These are phyloP conservation scores for Solanum lycopersicoides DNA, from an alignment of 257 asterid species.

Conservation along the genomic window DNA sequence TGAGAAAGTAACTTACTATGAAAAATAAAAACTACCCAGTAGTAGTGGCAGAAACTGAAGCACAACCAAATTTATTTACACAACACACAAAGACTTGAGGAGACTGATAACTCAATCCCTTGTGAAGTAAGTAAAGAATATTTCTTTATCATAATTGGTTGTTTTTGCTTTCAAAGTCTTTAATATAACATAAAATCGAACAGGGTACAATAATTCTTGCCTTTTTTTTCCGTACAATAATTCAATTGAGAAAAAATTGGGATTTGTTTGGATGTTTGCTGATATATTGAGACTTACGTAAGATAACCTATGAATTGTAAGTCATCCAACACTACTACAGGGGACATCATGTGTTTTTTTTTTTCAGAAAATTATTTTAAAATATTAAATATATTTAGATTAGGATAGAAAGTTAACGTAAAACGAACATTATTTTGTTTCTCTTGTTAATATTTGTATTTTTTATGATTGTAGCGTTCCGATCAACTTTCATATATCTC, in stretches of 20 bases:
- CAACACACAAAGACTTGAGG: not conserved
- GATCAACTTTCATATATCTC: rapidly evolving
- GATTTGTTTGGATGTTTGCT: not conserved
- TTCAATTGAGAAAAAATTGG: not conserved
- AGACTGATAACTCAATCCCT: not conserved
- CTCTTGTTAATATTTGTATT: too few species aligned
- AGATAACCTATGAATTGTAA: not conserved
- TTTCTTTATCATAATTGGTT: not conserved
- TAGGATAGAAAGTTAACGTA: too few species aligned
- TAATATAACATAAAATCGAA: not conserved
- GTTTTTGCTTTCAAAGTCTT: not conserved
- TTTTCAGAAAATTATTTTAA: too few species aligned
- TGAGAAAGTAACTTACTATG: not conserved
- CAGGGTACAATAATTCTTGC: not conserved
- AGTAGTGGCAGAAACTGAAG: not conserved
- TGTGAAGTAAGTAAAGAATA: not conserved
- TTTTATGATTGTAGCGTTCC: too few species aligned
- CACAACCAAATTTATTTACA: not conserved
- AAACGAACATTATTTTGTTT: too few species aligned
- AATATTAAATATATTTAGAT: too few species aligned
- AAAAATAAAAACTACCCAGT: not conserved
- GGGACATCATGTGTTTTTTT: too few species aligned
- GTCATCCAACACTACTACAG: not conserved
- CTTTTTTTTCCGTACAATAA: not conserved
- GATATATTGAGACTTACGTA: not conserved